Base-by-base conservation (phyloP, 2,329 filamentous ascomycete species). In the Colletotrichum abscissum region DNA sequence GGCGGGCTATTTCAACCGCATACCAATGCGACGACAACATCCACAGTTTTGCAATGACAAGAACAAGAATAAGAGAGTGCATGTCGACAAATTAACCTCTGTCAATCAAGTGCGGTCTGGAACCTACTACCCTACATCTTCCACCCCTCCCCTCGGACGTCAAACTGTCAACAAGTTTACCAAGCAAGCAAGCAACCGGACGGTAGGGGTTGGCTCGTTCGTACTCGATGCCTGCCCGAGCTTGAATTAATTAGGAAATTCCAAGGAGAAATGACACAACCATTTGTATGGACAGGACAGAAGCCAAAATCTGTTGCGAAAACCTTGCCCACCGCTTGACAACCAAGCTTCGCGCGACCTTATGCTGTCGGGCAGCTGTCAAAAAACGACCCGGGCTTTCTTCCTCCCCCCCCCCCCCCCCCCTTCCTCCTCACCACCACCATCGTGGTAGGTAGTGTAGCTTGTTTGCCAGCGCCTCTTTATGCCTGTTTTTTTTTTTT, bases 161-260 rank as follows among this genome's bases (percentile, higher is more conserved):
- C 42, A 49, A 49, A 49, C 19, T 49, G 42, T 49, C 42, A 49
- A 49, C 19, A 49, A 49, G 42, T 22, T 19, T 49, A 49, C 42
- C 19, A n/a, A 49, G 42, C 19, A 49, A 49, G 42, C 42, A 49
- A 49, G 42, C 42, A 49, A 49, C 42, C 42, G 42, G 42, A 49
- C 42, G 42, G 26, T 67, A 24, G 9, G 22, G 16, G 35, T n/a
- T 59, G 24, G n/a, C n/a, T 46, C 46, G 33, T 52, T 46, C 46
- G 33, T 52, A n/a, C 55, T 56, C 19, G 35, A 11, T 42, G 24
- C 56, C 55, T 26, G 35, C 26, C 30, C 22, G 16, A 46, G 30
- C 30, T 12, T 69, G 52, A 28, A 58, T 69, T 14, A 65, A 69
- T 65, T 26, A 16, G 67, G 67, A 38, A 69, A 54, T 57, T 38